Percentiles rank a stretch among this genome's conserved stretches.
Evolutionary conservation across 768 basidiomycete genomes (phyloP).

Genomic region (Tulasnella sp.): DNA sequence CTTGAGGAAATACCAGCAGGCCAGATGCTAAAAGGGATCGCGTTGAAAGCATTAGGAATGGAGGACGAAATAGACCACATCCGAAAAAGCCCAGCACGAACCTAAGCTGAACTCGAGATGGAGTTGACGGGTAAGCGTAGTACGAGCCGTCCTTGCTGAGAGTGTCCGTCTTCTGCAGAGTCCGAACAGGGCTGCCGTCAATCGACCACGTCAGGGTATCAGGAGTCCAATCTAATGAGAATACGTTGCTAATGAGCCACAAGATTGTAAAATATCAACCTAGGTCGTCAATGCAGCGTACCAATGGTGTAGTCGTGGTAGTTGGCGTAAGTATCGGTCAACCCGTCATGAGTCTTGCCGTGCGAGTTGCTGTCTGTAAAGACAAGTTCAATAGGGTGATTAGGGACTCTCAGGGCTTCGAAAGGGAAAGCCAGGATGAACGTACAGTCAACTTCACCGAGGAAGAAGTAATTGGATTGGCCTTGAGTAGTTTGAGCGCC

Average conservation of each 20-base stretch:
- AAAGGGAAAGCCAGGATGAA: neutral
- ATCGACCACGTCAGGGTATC: slow-evolving; percentile 57
- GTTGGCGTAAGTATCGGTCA: slow-evolving; percentile 57
- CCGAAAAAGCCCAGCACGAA: slow-evolving; percentile 30
- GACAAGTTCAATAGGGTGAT: neutral
- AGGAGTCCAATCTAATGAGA: slow-evolving; percentile 60
- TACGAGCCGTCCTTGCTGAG: slow-evolving; percentile 43
- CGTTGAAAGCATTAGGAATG: neutral
- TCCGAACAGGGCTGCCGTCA: slow-evolving; percentile 65
- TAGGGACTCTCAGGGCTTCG: too few relatives aligned
- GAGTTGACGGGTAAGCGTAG: slow-evolving; percentile 63
- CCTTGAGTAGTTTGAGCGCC: slow-evolving; percentile 46
- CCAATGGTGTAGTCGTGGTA: slow-evolving; percentile 72
- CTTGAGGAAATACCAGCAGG: slow-evolving; percentile 62
- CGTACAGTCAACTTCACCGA: slow-evolving; percentile 17
- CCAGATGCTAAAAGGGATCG: slow-evolving; percentile 48
- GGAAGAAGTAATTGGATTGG: slow-evolving; percentile 73
- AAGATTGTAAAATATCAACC: neutral
- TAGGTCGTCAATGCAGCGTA: neutral
- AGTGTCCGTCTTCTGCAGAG: slow-evolving; percentile 52
- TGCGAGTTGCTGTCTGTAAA: slow-evolving; percentile 2
- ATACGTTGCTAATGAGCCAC: slow-evolving; percentile 34
- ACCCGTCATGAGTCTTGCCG: slow-evolving; percentile 27
- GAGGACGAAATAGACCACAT: neutral
- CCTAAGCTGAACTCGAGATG: slow-evolving; percentile 75